phyloP scores from a whole-genome alignment of 495 filamentous ascomycete species.

The Trichoderma reesei region DNA sequence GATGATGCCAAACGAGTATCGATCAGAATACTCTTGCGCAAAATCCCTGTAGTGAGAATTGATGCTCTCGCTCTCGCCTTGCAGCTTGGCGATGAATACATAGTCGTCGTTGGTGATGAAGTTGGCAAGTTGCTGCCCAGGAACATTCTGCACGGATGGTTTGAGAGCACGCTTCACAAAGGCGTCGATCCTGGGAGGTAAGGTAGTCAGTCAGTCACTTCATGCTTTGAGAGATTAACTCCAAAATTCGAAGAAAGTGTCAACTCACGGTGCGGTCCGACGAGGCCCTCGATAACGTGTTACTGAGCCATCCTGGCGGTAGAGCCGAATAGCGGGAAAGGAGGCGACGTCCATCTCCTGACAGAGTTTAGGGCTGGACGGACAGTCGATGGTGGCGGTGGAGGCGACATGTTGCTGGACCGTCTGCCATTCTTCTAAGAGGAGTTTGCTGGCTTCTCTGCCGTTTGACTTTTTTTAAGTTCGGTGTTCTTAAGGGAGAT shows the following conservation, averaged over 20 bases:
- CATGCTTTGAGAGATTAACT: background rate
- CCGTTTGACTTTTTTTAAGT: background rate
- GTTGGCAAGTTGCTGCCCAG: constrained; percentile 17
- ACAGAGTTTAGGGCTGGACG: constrained; percentile 28
- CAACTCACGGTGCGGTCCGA: constrained; percentile 26
- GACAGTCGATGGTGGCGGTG: constrained; percentile 36
- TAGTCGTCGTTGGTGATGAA: constrained; percentile 32
- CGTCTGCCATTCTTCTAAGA: constrained; percentile 31
- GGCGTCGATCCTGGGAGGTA: constrained; percentile 23
- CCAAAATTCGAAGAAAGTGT: no score
- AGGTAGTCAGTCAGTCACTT: background rate
- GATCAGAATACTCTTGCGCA: constrained; percentile 27
- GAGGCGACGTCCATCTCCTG: constrained; percentile 29
- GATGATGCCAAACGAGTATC: constrained; percentile 33
- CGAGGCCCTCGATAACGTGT: constrained; percentile 34
- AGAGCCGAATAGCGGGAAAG: constrained; percentile 41
- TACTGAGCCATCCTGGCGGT: constrained; percentile 22
- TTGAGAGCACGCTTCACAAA: constrained; percentile 31
- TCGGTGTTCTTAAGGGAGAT: background rate
- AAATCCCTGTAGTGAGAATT: constrained; percentile 17
- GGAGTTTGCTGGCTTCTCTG: constrained; percentile 21
- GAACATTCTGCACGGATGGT: constrained; percentile 24
- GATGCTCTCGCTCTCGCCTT: constrained; percentile 16
- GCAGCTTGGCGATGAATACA: constrained; percentile 33
- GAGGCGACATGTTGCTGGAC: constrained; percentile 20